A percentile compares a stretch with the other conserved stretches of the same genome.
Evolutionary conservation across 2,329 filamentous ascomycete genomes (phyloP).

Genomic region (Cercospora zeina): DNA sequence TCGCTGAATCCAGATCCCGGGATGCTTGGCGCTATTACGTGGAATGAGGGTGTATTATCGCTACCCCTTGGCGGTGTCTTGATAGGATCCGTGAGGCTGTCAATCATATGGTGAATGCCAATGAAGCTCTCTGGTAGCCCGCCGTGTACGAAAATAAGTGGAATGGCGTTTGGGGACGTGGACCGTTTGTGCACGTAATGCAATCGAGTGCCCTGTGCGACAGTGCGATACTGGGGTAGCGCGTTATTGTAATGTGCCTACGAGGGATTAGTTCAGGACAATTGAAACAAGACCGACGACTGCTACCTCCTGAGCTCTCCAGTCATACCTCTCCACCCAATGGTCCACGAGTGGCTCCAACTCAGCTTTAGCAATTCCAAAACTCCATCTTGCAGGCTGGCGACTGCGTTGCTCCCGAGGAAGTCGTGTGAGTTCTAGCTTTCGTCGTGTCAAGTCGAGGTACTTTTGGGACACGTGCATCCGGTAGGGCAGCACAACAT

Average conservation of each 20-base stretch:
- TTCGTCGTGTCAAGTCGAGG: conserved; percentile 65
- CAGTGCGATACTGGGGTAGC: conserved; percentile 65
- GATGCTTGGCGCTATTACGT: conserved; percentile 66
- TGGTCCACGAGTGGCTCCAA: conserved; percentile 60
- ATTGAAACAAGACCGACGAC: neutral
- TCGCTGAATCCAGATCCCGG: conserved; percentile 69
- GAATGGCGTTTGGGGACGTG: conserved; percentile 56
- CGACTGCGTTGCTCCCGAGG: conserved; percentile 55
- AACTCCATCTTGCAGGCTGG: conserved; percentile 39
- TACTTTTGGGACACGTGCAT: conserved; percentile 62
- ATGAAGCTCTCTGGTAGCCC: conserved; percentile 64
- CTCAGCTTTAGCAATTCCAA: conserved; percentile 58
- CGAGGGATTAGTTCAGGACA: neutral
- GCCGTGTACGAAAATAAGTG: conserved; percentile 63
- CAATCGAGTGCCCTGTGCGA: conserved; percentile 53
- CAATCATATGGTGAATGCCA: conserved; percentile 58
- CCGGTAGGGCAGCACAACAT: conserved; percentile 32
- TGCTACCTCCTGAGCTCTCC: conserved; percentile 58
- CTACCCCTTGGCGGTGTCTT: conserved; percentile 39
- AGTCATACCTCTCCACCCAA: conserved; percentile 67
- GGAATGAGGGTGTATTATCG: conserved; percentile 54
- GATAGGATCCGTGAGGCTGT: conserved; percentile 56
- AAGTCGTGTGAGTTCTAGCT: conserved; percentile 65
- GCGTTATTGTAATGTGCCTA: conserved; percentile 54
- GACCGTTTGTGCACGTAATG: conserved; percentile 67